Evolutionary conservation across 257 asterid species (phyloP).

Genomic region (Nyctanthes arbortristis): DNA sequence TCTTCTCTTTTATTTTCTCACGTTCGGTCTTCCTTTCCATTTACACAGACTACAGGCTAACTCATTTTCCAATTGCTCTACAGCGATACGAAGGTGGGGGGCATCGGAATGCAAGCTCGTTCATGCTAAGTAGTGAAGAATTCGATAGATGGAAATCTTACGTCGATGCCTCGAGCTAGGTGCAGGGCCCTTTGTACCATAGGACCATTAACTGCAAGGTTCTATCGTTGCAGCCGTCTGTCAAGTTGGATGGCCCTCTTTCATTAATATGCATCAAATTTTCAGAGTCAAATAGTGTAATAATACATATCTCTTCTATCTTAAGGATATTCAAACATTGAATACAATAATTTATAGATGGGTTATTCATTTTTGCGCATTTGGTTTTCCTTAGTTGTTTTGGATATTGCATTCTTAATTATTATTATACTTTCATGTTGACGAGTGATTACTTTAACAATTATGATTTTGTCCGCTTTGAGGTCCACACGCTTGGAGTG

Average conservation of each 20-base stretch:
- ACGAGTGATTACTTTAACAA: too few species aligned
- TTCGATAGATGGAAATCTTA: constrained; percentile 65
- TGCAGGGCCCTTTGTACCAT: not conserved
- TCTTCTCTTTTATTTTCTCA: not conserved
- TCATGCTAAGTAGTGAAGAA: constrained; percentile 49
- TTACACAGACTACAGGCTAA: constrained; percentile 16
- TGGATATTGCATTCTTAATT: not conserved
- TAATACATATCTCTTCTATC: too few species aligned
- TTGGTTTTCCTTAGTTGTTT: too few species aligned
- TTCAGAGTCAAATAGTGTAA: not conserved
- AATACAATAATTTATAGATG: too few species aligned
- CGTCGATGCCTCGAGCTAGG: constrained; percentile 24
- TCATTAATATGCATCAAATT: not conserved
- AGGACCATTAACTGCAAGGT: not conserved
- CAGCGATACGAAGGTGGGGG: constrained; percentile 90
- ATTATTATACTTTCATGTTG: too few species aligned
- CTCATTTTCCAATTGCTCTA: constrained; percentile 16
- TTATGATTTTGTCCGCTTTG: too few species aligned
- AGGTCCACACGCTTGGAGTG: too few species aligned
- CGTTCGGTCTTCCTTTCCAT: not conserved
- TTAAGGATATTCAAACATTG: too few species aligned
- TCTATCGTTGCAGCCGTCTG: too few species aligned
- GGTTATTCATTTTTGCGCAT: too few species aligned
- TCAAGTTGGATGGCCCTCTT: not conserved
- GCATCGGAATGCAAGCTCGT: constrained; percentile 82